Conservation (phyloP, 2,329 filamentous ascomycete species). For the Fusarium oxysporum region DNA sequence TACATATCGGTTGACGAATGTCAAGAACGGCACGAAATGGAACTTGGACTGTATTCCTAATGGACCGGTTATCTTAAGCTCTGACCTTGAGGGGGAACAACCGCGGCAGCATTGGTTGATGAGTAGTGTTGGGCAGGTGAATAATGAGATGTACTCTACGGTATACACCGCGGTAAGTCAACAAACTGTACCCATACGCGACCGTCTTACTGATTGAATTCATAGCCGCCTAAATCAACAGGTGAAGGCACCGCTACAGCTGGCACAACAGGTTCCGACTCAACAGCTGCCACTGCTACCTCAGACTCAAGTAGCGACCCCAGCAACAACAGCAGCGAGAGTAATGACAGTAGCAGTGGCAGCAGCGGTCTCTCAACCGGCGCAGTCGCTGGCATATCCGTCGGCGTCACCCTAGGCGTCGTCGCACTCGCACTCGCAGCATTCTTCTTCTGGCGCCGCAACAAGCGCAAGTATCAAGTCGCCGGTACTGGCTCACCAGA, state of each 20-base stretch:
- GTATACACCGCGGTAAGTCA: slow-evolving; percentile 33
- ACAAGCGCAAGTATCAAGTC: slow-evolving; percentile 4
- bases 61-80: slow-evolving; percentile 49
- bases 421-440: slow-evolving; percentile 7
- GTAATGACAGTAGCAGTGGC: accelerated
- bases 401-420: slow-evolving; percentile 5
- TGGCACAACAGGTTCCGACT: neutral
- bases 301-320: neutral
- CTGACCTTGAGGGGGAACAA: slow-evolving; percentile 41
- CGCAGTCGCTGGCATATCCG: slow-evolving; percentile 19
- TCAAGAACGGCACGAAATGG: slow-evolving; percentile 48
- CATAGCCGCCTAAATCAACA: slow-evolving; percentile 9
- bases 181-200: accelerated
- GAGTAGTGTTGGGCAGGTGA: slow-evolving; percentile 45
- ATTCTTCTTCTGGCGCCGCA: slow-evolving; percentile 27
- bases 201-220: neutral
- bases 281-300: neutral
- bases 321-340: neutral
- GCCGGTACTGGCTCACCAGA: neutral
- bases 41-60: slow-evolving; percentile 50
- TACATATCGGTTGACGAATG: slow-evolving; percentile 49
- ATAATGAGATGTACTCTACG: slow-evolving; percentile 51
- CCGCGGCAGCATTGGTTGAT: slow-evolving; percentile 52
- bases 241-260: neutral
- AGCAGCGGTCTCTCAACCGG: slow-evolving; percentile 10